Evolutionary conservation across 208 protist species (phyloP).

Genomic region (Trypanosomatidae sp.): DNA sequence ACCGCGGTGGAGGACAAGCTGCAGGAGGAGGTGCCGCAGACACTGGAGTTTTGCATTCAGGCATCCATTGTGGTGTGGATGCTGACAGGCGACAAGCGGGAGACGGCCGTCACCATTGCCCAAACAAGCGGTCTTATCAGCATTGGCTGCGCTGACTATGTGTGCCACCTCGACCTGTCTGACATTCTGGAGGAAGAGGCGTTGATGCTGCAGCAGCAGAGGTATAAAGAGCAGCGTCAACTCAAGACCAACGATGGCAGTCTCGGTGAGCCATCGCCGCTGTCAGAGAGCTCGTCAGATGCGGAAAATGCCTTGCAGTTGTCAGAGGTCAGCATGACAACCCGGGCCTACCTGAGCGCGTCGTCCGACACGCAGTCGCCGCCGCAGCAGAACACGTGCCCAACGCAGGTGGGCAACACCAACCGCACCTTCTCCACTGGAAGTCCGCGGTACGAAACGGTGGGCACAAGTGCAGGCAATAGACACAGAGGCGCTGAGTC

Average conservation of each 20-base stretch:
- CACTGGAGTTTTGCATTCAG: constrained; percentile 83
- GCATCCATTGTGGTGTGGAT: constrained; percentile 96
- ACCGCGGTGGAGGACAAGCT: constrained; percentile 97
- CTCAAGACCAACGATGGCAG: constrained; percentile 6
- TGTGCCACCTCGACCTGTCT: constrained; percentile 53
- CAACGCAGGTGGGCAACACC: background rate
- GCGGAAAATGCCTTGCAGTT: background rate
- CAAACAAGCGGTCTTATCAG: constrained; percentile 55
- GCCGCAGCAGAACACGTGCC: constrained; percentile 3
- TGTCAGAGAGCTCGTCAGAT: background rate
- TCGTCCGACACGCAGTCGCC: constrained; percentile 15
- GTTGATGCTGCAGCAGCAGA: constrained; percentile 20
- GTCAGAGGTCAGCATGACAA: background rate
- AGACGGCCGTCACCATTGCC: constrained; percentile 97
- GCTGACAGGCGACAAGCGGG: constrained; percentile 98
- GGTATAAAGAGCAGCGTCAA: constrained; percentile 3
- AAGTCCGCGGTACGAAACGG: background rate
- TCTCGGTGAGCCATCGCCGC: background rate
- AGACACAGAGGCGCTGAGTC: background rate
- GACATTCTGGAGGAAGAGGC: constrained; percentile 36
- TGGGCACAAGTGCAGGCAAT: background rate
- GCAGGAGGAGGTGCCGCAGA: constrained; percentile 94
- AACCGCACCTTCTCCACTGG: background rate
- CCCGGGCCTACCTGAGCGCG: constrained; percentile 6
- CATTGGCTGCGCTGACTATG: constrained; percentile 16